Evolutionary conservation across 306 rosid genomes (phyloP), one percentile per base, ranked within the genome.

Genomic region (Datisca glomerata): DNA sequence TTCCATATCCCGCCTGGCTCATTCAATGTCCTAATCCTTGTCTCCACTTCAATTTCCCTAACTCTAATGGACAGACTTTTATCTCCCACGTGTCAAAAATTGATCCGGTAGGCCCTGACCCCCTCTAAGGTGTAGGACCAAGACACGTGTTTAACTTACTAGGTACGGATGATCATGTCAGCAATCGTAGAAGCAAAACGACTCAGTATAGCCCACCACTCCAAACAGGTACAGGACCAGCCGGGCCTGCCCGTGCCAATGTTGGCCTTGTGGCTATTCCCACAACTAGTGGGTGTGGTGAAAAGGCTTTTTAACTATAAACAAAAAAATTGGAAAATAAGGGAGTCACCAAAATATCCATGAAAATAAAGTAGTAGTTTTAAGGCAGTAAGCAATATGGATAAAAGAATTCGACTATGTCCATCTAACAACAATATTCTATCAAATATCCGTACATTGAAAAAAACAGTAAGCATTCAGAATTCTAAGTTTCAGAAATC

Each of bases 171-270:
- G 77, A 53, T 31, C 2, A 49, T 56, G 6, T 61, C 82, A 14
- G 91, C 85, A 7, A 9, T 78, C 13, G 77, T 83, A 49, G 91
- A 83, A 61, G 61, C 75, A n/a, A 72, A 73, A 59, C 70, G 92
- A 55, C 74, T 70, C 12, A 65, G 65, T 17, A 27, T 60, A 21
- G 58, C 40, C n/a, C n/a, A n/a, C 1, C 70, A 59, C 21, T 24
- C 7, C 1, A 39, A 64, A 11, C 35, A 12, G 24, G 28, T 28
- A 2, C 28, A 27, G 9, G 43, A 25, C 12, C 42, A 41, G 4
- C 15, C 19, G 2, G 13, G 32, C n/a, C 18, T 46, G 32, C 16
- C 5, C 6, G 61, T 38, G 28, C 37, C 60, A 5, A 67, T 75
- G 70, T 63, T 42, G 0, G 49, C 43, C 2, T 33, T 75, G 0